Conservation (phyloP, 2,329 filamentous ascomycete species). For the Rhexocercosporidium sp. region DNA sequence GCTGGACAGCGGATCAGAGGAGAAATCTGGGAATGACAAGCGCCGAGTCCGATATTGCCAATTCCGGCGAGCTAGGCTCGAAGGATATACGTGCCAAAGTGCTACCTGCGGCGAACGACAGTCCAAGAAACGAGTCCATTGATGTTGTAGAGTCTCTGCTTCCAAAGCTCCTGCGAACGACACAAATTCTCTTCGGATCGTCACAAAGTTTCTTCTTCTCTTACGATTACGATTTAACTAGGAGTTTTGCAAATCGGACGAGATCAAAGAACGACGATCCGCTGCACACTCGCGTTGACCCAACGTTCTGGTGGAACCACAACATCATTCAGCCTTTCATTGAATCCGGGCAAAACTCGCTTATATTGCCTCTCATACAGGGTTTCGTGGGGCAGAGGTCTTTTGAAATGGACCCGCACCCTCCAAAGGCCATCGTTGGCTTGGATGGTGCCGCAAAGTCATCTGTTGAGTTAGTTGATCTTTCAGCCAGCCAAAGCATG, state of each 20-base stretch:
- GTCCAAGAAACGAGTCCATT: background rate
- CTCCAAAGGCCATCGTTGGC: conserved; percentile 51
- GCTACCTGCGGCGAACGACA: background rate
- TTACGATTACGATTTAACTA: conserved; percentile 91
- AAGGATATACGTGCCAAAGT: conserved; percentile 37
- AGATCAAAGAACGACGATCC: conserved; percentile 58
- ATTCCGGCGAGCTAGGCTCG: conserved; percentile 37
- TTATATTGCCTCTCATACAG: conserved; percentile 85
- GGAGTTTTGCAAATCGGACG: conserved; percentile 55
- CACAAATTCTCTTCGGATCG: conserved; percentile 81
- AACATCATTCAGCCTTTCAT: conserved; percentile 77
- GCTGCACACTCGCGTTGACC: conserved; percentile 75
- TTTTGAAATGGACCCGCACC: conserved; percentile 73
- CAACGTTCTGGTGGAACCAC: conserved; percentile 89
- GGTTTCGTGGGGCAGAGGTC: conserved; percentile 89
- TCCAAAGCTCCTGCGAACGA: conserved; percentile 83
- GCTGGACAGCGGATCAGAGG: conserved; percentile 76
- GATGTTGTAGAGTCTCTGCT: conserved; percentile 54
- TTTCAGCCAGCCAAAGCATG: conserved; percentile 40
- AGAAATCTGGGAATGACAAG: conserved; percentile 71
- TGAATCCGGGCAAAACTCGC: conserved; percentile 69
- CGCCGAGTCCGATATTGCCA: conserved; percentile 33
- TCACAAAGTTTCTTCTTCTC: conserved; percentile 92
- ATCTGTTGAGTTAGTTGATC: conserved; percentile 46
- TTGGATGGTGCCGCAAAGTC: conserved; percentile 52